Conservation (phyloP, 169 alveolate genomes). For the Cryptosporidium felis region DNA sequence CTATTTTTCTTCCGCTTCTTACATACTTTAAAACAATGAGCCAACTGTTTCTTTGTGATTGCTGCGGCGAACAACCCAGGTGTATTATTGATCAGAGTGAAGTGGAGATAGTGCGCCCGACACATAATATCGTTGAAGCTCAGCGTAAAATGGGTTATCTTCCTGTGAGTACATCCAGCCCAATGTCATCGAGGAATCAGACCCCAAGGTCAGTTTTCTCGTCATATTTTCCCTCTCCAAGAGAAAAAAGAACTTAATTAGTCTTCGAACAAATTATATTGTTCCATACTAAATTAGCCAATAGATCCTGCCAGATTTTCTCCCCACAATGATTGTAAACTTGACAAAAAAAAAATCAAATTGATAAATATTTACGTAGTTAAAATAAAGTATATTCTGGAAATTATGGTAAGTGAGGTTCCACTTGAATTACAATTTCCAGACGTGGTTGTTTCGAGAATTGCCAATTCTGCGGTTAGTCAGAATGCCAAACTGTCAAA, state of each 20-base stretch:
- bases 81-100: constrained; percentile 59
- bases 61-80: constrained; percentile 37
- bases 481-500: constrained; percentile 5
- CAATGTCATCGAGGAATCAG: constrained; percentile 51
- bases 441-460: constrained; percentile 3
- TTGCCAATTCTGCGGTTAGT: not conserved
- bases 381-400: not conserved
- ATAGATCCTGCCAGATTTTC: too few species aligned
- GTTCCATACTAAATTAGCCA: too few species aligned
- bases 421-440: constrained; percentile 1
- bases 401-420: not conserved
- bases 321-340: constrained; percentile 5
- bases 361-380: not conserved
- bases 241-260: not conserved
- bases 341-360: not conserved
- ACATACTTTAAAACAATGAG: constrained; percentile 2
- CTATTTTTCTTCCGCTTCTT: not conserved
- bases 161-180: constrained; percentile 55
- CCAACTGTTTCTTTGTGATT: constrained; percentile 24
- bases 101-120: constrained; percentile 57
- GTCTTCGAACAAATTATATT: too few species aligned
- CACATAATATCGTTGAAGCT: not conserved
- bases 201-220: constrained; percentile 59
- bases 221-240: constrained; percentile 27
- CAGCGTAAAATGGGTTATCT: constrained; percentile 65